Base-by-base conservation (phyloP, 2,329 filamentous ascomycete species). In the Botryotinia globosa region DNA sequence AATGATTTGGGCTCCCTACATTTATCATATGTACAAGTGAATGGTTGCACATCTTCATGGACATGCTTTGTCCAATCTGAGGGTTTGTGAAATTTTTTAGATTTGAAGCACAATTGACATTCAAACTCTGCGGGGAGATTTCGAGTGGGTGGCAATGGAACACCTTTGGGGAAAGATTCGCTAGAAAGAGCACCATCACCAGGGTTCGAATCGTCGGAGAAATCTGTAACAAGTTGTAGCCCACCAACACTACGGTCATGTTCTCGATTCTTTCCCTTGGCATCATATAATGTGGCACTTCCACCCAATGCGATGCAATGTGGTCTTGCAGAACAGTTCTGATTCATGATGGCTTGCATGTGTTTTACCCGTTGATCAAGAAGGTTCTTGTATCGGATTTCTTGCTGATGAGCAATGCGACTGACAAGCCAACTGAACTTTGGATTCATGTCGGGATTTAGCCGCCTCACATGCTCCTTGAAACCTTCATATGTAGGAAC, bases 31-130 rank as follows among this genome's bases (percentile, higher is more conserved):
- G 94, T 97, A 82, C 94, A 98, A 4, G 93, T 97, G 77, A 97
- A 97, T 0, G 94, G 94, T 80, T 96, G 92, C 1, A 97, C 89
- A 80, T 98, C 94, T 82, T 97, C 94, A 77, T 97, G 93, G 0
- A 98, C 93, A 79, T 98, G 94, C 81, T 98, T 97, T 1, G 94
- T 97, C 94, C 94, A 98, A 82, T 98, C 94, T 0, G 94, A 97
- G 25, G 94, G 94, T 81, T 97, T 97, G 77, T 91, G 89, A 77
- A 96, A 94, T 78, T 90, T 93, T 85, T 96, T 97, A 69, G 90
- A 87, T 77, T 91, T 89, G 83, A 93, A 97, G 83, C 94, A 97
- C 34, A 97, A 84, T 54, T 92, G 91, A 77, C 94, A 98, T 83
- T 98, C 94, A 74, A 97, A 95, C 79, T 95, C 90, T 5, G 94